Percentiles rank a stretch among this genome's conserved stretches.
phyloP scores from a whole-genome alignment of 805 yeast genomes.

The Maudiozyma turicensis region DNA sequence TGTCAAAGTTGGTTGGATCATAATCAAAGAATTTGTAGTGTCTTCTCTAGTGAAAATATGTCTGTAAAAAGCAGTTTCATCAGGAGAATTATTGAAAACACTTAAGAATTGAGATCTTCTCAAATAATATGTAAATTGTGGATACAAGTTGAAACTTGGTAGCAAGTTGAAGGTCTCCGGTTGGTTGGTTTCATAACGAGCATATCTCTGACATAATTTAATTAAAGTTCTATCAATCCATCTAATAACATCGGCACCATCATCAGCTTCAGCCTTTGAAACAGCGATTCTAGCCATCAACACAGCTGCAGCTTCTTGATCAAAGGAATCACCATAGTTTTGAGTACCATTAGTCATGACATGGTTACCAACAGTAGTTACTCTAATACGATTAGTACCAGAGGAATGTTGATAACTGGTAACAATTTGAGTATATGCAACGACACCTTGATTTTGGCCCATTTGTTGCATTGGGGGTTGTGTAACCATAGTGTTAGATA shows the following conservation, averaged over 20 bases:
- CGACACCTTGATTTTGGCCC: slow-evolving; percentile 21
- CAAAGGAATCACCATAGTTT: slow-evolving; percentile 58
- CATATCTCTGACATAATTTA: slow-evolving; percentile 83
- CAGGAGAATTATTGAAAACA: slow-evolving; percentile 96
- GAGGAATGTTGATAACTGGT: slow-evolving; percentile 94
- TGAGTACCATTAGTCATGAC: slow-evolving; percentile 48
- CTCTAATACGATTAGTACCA: slow-evolving; percentile 81
- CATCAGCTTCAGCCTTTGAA: slow-evolving; percentile 70
- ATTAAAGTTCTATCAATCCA: slow-evolving; percentile 93
- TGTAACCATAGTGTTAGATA: slow-evolving; percentile 35
- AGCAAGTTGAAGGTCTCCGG: slow-evolving; percentile 73
- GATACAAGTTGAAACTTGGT: slow-evolving; percentile 77
- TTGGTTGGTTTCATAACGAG: slow-evolving; percentile 85
- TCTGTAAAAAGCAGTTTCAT: slow-evolving; percentile 94
- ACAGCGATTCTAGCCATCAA: slow-evolving; percentile 86
- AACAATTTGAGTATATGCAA: slow-evolving; percentile 65
- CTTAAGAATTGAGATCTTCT: slow-evolving; percentile 94
- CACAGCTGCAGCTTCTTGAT: slow-evolving; percentile 97
- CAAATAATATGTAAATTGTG: slow-evolving; percentile 91
- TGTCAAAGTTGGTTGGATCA: slow-evolving; percentile 96
- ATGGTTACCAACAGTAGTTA: slow-evolving; percentile 66
- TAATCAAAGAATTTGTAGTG: slow-evolving; percentile 81
- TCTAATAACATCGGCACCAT: slow-evolving; percentile 84
- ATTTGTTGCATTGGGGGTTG: slow-evolving; percentile 1
- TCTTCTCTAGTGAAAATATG: slow-evolving; percentile 89